Base-by-base conservation (phyloP, 768 basidiomycete species). In the Tylopilus intermedius region DNA sequence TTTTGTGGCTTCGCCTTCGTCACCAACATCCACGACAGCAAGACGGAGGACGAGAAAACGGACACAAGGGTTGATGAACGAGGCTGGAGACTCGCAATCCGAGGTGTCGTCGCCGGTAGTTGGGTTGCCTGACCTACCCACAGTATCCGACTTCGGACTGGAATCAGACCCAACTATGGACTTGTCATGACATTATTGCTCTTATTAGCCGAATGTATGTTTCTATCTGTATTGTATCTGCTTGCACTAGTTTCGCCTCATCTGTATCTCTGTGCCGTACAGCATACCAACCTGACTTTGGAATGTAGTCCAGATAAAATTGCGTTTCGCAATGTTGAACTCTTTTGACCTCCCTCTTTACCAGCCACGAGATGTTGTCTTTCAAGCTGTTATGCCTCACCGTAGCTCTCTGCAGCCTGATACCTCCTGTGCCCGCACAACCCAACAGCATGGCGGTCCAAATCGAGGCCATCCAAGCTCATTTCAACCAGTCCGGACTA, bases 401-500 rank as follows among this genome's bases (percentile, higher is more conserved):
- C 55, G 62, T 77, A 49, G 64, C 72, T 53, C 61, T 82, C 58
- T 60, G 74, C 48, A 45, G 10, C 26, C 18, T 40, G 0, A 14
- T 46, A 30, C 71, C 75, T 30, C 65, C 77, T 61, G 72, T 70
- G 51, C 56, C 65, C 33, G 80, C 80, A 22, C 82, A 85, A 65
- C 58, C 65, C 51, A 70, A 69, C 51, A 72, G 71, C 50, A 67
- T 69, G 32, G 55, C 63, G 21, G 56, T 83, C 33, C 75, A 76
- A 51, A 70, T 88, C 44, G 74, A 74, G 50, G 81, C 79, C 33
- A 80, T 87, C 47, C 71, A 84, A 62, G 88, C 88, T 21, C 82
- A 90, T 67, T 86, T 90, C 67, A 68, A 60, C 13, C 77, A 79
- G 54, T 74, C 83, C 15, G 73, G 68, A 45, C 68, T 91, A 56